Conservation (phyloP, 495 filamentous ascomycete genomes). For the Neohortaea acidophila region DNA sequence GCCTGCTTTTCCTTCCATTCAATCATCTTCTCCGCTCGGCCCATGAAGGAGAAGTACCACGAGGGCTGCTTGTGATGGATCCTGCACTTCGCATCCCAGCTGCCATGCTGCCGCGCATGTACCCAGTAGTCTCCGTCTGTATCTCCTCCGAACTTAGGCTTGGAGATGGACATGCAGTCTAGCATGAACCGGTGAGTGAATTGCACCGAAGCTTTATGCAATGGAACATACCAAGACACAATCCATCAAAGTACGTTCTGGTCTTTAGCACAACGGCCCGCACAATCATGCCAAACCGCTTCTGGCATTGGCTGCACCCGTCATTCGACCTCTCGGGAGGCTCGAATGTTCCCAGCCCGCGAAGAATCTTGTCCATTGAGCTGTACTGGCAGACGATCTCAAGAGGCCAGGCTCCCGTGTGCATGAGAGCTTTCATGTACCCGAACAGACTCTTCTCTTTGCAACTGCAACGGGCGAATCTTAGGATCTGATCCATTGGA, state of each 20-base stretch:
- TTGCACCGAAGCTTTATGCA: no score
- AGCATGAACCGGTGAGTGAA: no score
- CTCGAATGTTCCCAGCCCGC: conserved; percentile 2
- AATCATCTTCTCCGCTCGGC: conserved; percentile 3
- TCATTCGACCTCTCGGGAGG: not conserved
- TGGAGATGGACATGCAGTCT: conserved; percentile 13
- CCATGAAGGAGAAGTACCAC: conserved; percentile 15
- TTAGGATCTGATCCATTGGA: conserved; percentile 3
- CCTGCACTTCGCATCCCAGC: conserved; percentile 9
- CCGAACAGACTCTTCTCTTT: conserved; percentile 3
- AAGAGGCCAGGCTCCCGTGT: conserved; percentile 6
- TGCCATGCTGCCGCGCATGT: not conserved
- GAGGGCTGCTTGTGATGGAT: conserved; percentile 8
- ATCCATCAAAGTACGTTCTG: conserved; percentile 11
- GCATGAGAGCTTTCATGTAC: conserved; percentile 4
- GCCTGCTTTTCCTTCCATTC: conserved; percentile 4
- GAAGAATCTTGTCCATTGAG: not conserved
- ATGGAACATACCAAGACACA: conserved; percentile 9
- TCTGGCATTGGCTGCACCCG: not conserved
- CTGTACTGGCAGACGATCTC: conserved; percentile 1
- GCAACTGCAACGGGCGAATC: not conserved
- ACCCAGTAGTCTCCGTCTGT: conserved; percentile 9
- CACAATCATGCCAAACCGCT: conserved; percentile 5
- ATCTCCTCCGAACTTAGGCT: conserved; percentile 9
- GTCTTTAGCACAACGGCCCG: not conserved